phyloP scores from a whole-genome alignment of 768 basidiomycete species.

The Pholiota molesta region DNA sequence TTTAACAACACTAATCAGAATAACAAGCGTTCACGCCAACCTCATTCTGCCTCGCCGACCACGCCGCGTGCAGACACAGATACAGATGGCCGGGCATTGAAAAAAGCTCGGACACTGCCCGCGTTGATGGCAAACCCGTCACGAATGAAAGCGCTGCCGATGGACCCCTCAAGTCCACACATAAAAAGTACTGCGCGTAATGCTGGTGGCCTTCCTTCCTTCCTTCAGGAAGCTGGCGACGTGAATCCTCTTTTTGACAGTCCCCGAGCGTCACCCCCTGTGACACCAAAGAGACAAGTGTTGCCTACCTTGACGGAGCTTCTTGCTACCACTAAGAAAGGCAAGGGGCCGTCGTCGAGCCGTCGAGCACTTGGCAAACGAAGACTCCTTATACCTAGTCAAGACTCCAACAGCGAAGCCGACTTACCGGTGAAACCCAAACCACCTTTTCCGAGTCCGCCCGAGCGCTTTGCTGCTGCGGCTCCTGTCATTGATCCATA shows the following conservation, averaged over 20 bases:
- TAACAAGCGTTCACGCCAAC: constrained; percentile 19
- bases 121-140: not conserved
- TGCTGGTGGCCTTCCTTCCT: not conserved
- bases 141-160: no score
- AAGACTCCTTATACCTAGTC: not conserved
- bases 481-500: constrained; percentile 6
- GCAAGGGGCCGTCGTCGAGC: constrained; percentile 9
- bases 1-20: constrained; percentile 17
- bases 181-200: not conserved
- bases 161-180: constrained; percentile 4
- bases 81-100: constrained; percentile 11
- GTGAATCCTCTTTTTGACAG: not conserved
- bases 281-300: constrained; percentile 22
- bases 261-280: not conserved
- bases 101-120: constrained; percentile 19
- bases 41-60: not conserved
- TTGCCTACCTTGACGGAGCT: constrained; percentile 47
- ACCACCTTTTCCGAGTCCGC: not conserved
- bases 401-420: not conserved
- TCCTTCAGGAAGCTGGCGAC: not conserved
- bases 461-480: not conserved
- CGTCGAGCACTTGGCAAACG: not conserved
- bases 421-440: not conserved
- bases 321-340: constrained; percentile 42
- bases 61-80: constrained; percentile 3